A percentile compares a stretch with the other conserved stretches of the same genome.
Evolutionary conservation across 169 alveolate genomes (phyloP).

Genomic region (Plasmodium adleri): DNA sequence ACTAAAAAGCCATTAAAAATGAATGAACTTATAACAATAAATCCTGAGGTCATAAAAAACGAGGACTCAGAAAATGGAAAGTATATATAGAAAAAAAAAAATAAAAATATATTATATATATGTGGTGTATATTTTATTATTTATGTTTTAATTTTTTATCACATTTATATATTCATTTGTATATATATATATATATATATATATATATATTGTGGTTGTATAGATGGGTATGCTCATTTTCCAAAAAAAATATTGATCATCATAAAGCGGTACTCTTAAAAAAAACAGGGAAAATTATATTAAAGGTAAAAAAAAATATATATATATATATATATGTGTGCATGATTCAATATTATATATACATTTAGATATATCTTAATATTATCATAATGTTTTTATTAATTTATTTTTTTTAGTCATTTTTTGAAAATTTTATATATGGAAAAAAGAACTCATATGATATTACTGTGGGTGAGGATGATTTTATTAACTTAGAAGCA

Average conservation of each 20-base stretch:
- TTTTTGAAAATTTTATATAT: conserved; percentile 65
- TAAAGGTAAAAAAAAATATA: conserved; percentile 68
- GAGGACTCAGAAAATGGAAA: conserved; percentile 53
- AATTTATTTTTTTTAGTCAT: conserved; percentile 22
- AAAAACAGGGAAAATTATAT: conserved; percentile 82
- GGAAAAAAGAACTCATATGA: conserved; percentile 45
- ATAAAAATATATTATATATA: background rate
- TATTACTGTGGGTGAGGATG: conserved; percentile 31
- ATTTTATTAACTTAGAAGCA: conserved; percentile 53
- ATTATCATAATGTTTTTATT: background rate
- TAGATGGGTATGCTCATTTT: conserved; percentile 85
- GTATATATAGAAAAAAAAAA: conserved; percentile 6
- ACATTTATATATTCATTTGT: background rate
- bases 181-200: background rate
- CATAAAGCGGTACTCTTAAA: conserved; percentile 79
- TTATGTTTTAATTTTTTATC: no score
- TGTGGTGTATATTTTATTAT: no score
- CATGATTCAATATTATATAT: conserved; percentile 39
- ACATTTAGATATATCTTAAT: conserved; percentile 19
- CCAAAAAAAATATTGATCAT: conserved; percentile 83
- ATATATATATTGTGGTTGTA: background rate
- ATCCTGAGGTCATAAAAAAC: conserved; percentile 80
- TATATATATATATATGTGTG: background rate
- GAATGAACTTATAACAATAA: conserved; percentile 83
- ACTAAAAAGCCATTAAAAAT: conserved; percentile 85